Base-by-base conservation (phyloP, 2,329 filamentous ascomycete genomes). In the Emmonsiellopsis sp. region DNA sequence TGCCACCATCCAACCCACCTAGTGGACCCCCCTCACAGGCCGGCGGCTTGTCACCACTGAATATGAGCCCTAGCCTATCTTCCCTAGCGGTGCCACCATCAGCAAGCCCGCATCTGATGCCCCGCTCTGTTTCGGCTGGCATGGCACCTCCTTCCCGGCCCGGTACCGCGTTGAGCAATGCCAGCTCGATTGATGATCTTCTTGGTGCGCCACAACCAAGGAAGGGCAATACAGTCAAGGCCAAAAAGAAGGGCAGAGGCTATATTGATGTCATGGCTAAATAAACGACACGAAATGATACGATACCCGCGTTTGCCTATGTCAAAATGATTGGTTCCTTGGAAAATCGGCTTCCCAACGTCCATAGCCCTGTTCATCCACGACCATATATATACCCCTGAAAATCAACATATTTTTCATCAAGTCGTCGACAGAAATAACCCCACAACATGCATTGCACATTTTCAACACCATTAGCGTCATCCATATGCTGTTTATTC, bases 201-300 rank as follows among this genome's bases (percentile, higher is more conserved):
- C 75, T 98, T 21, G 88, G 88, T 5, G 84, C 86, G 4, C 82
- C 86, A 3, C 81, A 78, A 33, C 80, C 86, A 14, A 80, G 87
- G 58, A 91, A 87, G 55, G 79, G 78, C 2, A 71, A 66, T 62
- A 74, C 77, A 5, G 78, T 77, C 64, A 87, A 82, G 68, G 88
- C 86, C 68, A 76, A 81, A 63, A 88, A 89, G 75, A 95, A 90
- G 77, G 83, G 85, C 21, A 86, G 89, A 33, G 78, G 91, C 32
- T 98, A 98, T 75, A 85, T 98, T 33, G 93, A 98, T 78, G 89
- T 98, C 56, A 96, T 97, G 90, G 87, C 86, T 8, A 85, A 88
- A 60, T 74, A 55, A 68, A 37, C 50, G 21, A 27, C 21, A 27
- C 21, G 21, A 27, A 27, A 27, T 27, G 21, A 27, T 27, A 27